These are phyloP conservation scores for Aspergillus carbonarius DNA, from an alignment of 2,329 filamentous ascomycete genomes.

Conservation along the genomic window DNA sequence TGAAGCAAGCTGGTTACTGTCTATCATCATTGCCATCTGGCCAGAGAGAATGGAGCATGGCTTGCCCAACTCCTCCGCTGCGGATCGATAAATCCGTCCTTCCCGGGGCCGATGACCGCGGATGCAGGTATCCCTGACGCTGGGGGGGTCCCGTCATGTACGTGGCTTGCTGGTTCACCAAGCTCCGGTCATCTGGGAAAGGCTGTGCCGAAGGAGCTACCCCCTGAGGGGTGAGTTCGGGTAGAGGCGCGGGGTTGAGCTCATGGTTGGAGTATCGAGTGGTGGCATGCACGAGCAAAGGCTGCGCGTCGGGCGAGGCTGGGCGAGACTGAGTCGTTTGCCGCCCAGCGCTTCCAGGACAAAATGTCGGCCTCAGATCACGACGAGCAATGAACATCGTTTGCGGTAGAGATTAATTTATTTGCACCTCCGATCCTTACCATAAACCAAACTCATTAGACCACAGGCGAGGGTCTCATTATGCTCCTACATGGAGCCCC, in stretches of 20 bases:
- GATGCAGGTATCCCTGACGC: neutral
- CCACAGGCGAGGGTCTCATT: slow-evolving; percentile 6
- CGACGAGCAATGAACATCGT: slow-evolving; percentile 31
- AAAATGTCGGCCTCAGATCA: slow-evolving; percentile 10
- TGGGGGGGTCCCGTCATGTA: neutral
- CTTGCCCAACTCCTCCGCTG: neutral
- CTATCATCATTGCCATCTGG: neutral
- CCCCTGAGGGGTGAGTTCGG: neutral
- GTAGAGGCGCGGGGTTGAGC: neutral
- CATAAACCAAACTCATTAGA: neutral
- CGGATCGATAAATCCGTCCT: neutral
- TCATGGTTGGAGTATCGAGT: neutral
- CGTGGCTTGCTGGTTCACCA: neutral
- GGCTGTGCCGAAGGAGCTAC: neutral
- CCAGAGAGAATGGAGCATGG: neutral
- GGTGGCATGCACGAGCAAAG: neutral
- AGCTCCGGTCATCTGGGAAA: neutral
- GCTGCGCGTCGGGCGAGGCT: neutral
- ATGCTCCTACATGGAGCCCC: slow-evolving; percentile 7
- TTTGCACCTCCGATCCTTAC: neutral
- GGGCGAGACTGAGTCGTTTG: slow-evolving; percentile 19
- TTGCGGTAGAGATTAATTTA: slow-evolving; percentile 32
- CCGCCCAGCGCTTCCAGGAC: slow-evolving; percentile 34
- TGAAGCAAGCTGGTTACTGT: too few species aligned
- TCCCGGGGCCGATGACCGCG: too few species aligned